Evolutionary conservation across 2,329 filamentous ascomycete species (phyloP), one percentile per base, ranked within the genome.

Genomic region (Colletotrichum falcatum): DNA sequence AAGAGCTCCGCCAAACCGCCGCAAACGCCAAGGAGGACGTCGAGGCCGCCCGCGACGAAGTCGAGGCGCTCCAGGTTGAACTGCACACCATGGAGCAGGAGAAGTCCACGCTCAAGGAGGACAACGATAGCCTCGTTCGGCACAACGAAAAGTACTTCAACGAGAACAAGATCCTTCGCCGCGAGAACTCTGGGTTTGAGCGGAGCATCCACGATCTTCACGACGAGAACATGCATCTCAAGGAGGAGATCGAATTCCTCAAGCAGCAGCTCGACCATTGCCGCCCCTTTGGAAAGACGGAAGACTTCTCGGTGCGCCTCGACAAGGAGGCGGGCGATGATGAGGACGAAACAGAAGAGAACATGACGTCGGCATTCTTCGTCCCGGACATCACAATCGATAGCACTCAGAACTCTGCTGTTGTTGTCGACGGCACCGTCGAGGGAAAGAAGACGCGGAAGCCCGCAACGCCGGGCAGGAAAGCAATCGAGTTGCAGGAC

Each of bases 291-390:
- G 78, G 79, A 33, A 81, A 82, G 74, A 78, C 80, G 3, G 78
- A 83, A 64, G 66, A 75, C 48, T 75, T 81, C 18, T 76, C 79
- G 48, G 78, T 74, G 18, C 77, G 75, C 16, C 74, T 80, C 2
- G 49, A 71, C n/a, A 66, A 76, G 73, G 79, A 81, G 5, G 79
- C 81, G 0, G 74, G 74, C 72, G 73, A 80, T 62, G 53, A 76
- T 59, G n/a, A n/a, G n/a, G 78, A 79, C 8, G 60, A 71, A 23
- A 60, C 63, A 35, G 70, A 71, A 44, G 86, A 88, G 48, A 87
- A 88, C 72, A 87, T 89, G 84, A 89, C 87, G 0, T 89, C 87
- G 7, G 87, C 86, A 4, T 85, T 88, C 74, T 88, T 89, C 73
- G 81, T 89, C 66, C 86, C 87, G 28, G 87, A 89, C 72, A 88